Evolutionary conservation across 2,329 filamentous ascomycete genomes (phyloP), one percentile per base, ranked within the genome.

Genomic region (Graphium sp.): DNA sequence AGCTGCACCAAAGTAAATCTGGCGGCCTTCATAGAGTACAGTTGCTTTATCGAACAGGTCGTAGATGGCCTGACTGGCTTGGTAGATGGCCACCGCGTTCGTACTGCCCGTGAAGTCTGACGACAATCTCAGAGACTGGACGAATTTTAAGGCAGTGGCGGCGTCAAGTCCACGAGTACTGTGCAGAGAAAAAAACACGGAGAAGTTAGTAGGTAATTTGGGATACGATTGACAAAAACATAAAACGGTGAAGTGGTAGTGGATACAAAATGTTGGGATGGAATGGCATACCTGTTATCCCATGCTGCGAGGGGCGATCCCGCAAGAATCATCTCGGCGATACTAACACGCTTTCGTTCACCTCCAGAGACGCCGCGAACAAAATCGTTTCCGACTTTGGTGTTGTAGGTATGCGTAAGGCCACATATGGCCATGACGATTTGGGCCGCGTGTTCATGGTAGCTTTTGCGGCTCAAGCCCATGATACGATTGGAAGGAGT

Each of bases 271-370:
- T n/a, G n/a, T n/a, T n/a, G n/a, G n/a, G 17, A 28, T 18, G 15
- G 7, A 14, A 6, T 7, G 10, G 33, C 36, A 21, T 28, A 49
- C 44, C 64, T 73, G 37, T 82, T 82, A 34, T 78, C 82, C 80
- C 81, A 89, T 1, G 50, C 53, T 5, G 41, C 46, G 22, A 72
- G 47, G 0, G 63, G 63, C 0, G 68, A 65, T 19, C 60, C 56
- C 11, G 74, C 74, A 8, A 84, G 56, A 34, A 76, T 64, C 38
- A 80, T 81, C 49, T 89, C 81, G 2, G 77, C 79, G 35, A 89
- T 83, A 24, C 73, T 79, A 5, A 91, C 81, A 45, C 83, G 72
- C 54, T 89, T 85, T 32, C 74, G 60, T 46, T 81, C 75, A 21
- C 76, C 75, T 16, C 75, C 76, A 6, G 66, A 74, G 1, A 80